Conservation (phyloP, 2,329 filamentous ascomycete species). For the Stagonosporopsis vannaccii region DNA sequence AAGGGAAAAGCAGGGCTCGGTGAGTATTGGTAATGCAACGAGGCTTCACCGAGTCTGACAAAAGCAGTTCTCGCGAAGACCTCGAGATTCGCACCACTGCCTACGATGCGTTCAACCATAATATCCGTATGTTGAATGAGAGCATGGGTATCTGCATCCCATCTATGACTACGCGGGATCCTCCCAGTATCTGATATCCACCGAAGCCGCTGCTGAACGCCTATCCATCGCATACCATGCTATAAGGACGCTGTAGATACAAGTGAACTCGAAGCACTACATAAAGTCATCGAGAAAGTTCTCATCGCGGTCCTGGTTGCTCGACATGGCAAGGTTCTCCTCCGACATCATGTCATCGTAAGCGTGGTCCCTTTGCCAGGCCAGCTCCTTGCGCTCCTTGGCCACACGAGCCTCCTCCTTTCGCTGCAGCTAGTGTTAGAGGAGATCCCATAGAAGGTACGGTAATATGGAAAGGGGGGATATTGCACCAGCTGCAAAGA, state of each 20-base stretch:
- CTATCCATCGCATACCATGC: conserved; percentile 7
- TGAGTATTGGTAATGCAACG: conserved; percentile 17
- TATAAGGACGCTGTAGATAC: conserved; percentile 4
- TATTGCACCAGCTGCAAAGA: background rate
- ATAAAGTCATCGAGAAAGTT: conserved; percentile 87
- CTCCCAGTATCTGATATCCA: background rate
- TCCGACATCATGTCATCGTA: conserved; percentile 93
- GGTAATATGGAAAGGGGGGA: background rate
- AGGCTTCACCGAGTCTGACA: conserved; percentile 8
- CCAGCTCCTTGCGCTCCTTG: conserved; percentile 85
- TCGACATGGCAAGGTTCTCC: conserved; percentile 76
- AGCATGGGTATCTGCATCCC: conserved; percentile 70
- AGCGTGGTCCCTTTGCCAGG: conserved; percentile 96
- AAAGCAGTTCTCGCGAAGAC: conserved; percentile 34
- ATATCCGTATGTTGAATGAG: conserved; percentile 75
- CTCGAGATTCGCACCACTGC: conserved; percentile 46
- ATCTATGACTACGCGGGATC: conserved; percentile 40
- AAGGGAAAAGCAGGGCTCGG: conserved; percentile 33
- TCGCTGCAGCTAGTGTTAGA: conserved; percentile 58
- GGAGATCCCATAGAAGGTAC: background rate
- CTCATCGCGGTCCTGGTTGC: conserved; percentile 82
- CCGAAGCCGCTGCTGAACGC: conserved; percentile 17
- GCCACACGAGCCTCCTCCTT: conserved; percentile 77
- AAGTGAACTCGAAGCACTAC: conserved; percentile 16
- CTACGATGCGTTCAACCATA: conserved; percentile 72